Conservation (phyloP, 2,329 filamentous ascomycete species). For the Alternaria sp. region DNA sequence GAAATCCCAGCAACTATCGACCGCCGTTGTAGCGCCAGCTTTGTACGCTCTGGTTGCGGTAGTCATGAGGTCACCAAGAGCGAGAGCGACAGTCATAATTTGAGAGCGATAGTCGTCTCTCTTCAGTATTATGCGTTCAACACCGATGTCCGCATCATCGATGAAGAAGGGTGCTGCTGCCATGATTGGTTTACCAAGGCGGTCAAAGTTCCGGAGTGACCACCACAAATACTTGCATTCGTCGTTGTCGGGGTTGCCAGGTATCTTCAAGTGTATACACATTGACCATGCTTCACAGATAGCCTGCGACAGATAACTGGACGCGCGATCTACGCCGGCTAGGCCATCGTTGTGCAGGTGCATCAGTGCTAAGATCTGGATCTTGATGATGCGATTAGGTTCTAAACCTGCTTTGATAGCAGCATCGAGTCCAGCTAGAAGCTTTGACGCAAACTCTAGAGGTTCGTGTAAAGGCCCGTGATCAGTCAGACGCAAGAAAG, state of each 20-base stretch:
- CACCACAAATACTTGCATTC: conserved; percentile 5
- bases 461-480: neutral
- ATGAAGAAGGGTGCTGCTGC: conserved; percentile 6
- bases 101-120: neutral
- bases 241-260: neutral
- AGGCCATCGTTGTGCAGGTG: conserved; percentile 3
- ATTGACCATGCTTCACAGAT: conserved; percentile 7
- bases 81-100: neutral
- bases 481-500: neutral
- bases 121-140: neutral
- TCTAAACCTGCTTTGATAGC: conserved; percentile 5
- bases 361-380: conserved; percentile 7
- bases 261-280: conserved; percentile 1
- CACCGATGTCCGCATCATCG: conserved; percentile 1
- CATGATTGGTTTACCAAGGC: conserved; percentile 3
- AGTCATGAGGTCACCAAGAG: conserved; percentile 2
- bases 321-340: neutral
- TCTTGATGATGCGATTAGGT: conserved; percentile 1
- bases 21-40: neutral
- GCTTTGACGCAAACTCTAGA: neutral
- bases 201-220: conserved; percentile 6
- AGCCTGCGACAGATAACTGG: neutral
- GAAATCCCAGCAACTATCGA: neutral
- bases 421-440: conserved; percentile 3
- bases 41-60: conserved; percentile 1